A percentile compares a stretch with the other conserved stretches of the same genome.
Conservation (phyloP, 2,329 filamentous ascomycete genomes). For the Neoarthrinium moseri region DNA sequence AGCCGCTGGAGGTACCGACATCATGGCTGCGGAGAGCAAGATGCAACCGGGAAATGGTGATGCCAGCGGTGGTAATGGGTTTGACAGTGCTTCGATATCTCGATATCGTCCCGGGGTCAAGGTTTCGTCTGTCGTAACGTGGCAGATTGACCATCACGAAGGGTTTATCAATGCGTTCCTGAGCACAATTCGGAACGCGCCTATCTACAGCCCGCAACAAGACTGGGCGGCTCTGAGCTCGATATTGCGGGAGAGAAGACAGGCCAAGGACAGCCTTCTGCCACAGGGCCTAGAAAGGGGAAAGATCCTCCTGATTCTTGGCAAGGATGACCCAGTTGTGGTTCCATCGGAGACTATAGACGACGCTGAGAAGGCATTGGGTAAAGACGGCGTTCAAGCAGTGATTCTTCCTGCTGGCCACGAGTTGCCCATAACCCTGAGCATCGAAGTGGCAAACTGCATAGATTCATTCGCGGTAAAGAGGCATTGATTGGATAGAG, state of each 20-base stretch:
- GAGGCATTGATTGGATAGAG: too few species aligned
- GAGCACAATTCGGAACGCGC: conserved; percentile 67
- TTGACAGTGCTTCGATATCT: conserved; percentile 51
- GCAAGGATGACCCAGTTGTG: conserved; percentile 65
- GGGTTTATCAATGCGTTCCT: conserved; percentile 72
- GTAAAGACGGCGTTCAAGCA: conserved; percentile 55
- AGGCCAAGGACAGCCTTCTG: conserved; percentile 26
- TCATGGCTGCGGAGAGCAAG: conserved; percentile 21
- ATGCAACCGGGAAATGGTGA: conserved; percentile 31
- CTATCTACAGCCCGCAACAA: conserved; percentile 62
- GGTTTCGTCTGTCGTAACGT: conserved; percentile 62
- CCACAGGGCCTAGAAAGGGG: conserved; percentile 35
- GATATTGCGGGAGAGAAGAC: conserved; percentile 42
- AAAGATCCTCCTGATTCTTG: conserved; percentile 65
- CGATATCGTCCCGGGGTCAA: conserved; percentile 49
- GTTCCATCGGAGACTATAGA: conserved; percentile 61
- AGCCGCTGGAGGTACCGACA: conserved; percentile 12
- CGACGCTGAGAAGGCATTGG: conserved; percentile 58
- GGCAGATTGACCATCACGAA: conserved; percentile 65
- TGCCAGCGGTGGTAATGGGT: conserved; percentile 34
- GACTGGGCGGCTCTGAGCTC: conserved; percentile 59
- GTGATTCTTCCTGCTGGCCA: conserved; percentile 63
- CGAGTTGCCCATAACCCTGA: conserved; percentile 65
- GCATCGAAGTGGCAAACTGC: conserved; percentile 50
- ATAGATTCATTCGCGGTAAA: conserved; percentile 4